A percentile compares a stretch with the other conserved stretches of the same genome.
These are phyloP conservation scores for Arthroderma sp. DNA, from an alignment of 2,329 filamentous ascomycete genomes.

Conservation along the genomic window DNA sequence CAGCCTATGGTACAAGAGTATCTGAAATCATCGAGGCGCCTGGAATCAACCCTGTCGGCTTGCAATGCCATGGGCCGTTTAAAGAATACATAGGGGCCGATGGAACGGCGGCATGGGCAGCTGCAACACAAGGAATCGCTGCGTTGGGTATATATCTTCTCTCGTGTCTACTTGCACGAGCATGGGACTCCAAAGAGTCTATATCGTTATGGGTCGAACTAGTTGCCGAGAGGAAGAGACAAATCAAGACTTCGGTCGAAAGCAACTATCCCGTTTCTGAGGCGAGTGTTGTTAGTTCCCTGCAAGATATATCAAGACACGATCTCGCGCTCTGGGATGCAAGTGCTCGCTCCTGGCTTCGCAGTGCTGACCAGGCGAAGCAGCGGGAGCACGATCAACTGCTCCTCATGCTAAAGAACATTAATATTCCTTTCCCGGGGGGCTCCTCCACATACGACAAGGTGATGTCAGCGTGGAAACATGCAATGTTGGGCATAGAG, in stretches of 20 bases:
- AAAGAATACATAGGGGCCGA: conserved; percentile 13
- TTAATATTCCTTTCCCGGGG: conserved; percentile 12
- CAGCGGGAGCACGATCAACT: conserved; percentile 19
- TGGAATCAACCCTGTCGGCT: neutral
- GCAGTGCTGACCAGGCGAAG: conserved; percentile 22
- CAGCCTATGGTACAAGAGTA: conserved; percentile 26
- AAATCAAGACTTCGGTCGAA: neutral
- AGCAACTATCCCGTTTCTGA: neutral
- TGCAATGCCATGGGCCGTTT: conserved; percentile 3
- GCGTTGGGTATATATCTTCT: conserved; percentile 26
- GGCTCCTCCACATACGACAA: conserved; percentile 18
- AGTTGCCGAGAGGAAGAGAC: conserved; percentile 9
- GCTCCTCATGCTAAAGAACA: conserved; percentile 22
- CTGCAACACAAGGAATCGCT: conserved; percentile 19
- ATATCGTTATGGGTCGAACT: conserved; percentile 26
- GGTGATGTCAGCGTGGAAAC: conserved; percentile 23
- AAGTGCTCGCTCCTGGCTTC: conserved; percentile 30
- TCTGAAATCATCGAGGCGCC: conserved; percentile 20
- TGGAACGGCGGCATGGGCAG: conserved; percentile 17
- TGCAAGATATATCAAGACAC: conserved; percentile 16
- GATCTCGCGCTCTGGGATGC: conserved; percentile 30
- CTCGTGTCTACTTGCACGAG: conserved; percentile 24
- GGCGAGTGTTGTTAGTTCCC: neutral
- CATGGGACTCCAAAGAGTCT: conserved; percentile 19
- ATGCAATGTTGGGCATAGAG: conserved; percentile 20